Evolutionary conservation across 2,329 filamentous ascomycete species (phyloP).

Genomic region (Monosporascus sp.): DNA sequence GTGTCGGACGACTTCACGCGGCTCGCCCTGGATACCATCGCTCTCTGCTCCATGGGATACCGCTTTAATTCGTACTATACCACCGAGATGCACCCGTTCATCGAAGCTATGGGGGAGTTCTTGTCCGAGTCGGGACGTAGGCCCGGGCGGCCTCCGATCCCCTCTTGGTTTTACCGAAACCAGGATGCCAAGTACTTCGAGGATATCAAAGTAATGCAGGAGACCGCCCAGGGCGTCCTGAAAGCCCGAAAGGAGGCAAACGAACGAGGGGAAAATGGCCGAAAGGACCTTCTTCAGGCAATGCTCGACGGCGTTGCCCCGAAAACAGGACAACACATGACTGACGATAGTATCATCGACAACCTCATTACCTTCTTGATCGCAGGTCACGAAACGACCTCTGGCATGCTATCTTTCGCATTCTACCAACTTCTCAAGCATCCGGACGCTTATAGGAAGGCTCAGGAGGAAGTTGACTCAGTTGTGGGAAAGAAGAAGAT

Average conservation of each 20-base stretch:
- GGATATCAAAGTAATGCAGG: constrained; percentile 51
- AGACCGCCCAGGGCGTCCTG: constrained; percentile 55
- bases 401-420: constrained; percentile 59
- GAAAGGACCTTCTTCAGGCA: constrained; percentile 63
- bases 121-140: constrained; percentile 51
- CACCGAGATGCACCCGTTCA: constrained; percentile 64
- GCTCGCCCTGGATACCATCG: constrained; percentile 68
- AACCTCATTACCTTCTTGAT: constrained; percentile 72
- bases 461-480: constrained; percentile 62
- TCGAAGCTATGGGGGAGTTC: constrained; percentile 61
- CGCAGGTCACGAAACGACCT: constrained; percentile 68
- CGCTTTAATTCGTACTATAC: constrained; percentile 73
- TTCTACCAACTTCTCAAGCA: constrained; percentile 62
- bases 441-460: constrained; percentile 53
- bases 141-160: constrained; percentile 40
- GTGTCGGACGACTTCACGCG: constrained; percentile 36
- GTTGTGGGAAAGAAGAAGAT: constrained; percentile 57
- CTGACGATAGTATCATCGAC: constrained; percentile 57
- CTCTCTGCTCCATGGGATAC: constrained; percentile 64
- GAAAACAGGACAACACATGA: constrained; percentile 60
- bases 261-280: constrained; percentile 25
- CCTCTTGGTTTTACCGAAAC: constrained; percentile 44
- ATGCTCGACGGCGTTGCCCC: constrained; percentile 66
- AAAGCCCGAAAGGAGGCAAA: constrained; percentile 49
- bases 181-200: constrained; percentile 45